Conservation (phyloP, 306 rosid species). For the Betula pendula region DNA sequence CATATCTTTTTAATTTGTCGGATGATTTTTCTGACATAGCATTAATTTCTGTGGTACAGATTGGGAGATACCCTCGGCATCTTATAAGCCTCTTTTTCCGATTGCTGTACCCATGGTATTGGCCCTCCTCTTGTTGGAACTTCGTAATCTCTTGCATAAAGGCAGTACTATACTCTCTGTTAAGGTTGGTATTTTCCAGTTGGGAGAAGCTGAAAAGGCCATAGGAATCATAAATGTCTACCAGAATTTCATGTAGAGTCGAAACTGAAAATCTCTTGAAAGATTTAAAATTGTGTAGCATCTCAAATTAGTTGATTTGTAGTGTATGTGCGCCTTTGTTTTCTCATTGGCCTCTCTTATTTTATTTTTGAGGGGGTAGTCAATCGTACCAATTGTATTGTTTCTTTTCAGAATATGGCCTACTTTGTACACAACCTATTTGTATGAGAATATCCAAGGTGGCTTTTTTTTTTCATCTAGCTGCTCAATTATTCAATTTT, state of each 20-base stretch:
- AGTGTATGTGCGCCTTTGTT: neutral
- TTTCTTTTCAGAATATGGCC: neutral
- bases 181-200: conserved; percentile 55
- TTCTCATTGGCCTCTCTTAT: neutral
- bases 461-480: too few species aligned
- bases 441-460: too few species aligned
- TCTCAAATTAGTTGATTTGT: too few species aligned
- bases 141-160: conserved; percentile 54
- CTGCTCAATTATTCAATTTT: neutral
- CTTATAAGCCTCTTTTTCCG: conserved; percentile 94
- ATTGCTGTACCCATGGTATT: conserved; percentile 92
- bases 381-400: neutral
- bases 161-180: conserved; percentile 53
- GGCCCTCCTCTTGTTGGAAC: conserved; percentile 99
- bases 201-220: conserved; percentile 56
- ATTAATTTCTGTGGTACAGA: conserved; percentile 44
- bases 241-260: conserved; percentile 1
- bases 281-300: too few species aligned
- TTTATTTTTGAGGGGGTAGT: neutral
- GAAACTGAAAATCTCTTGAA: neutral
- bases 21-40: neutral
- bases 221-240: conserved; percentile 29
- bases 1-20: neutral
- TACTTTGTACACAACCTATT: neutral
- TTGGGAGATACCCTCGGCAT: conserved; percentile 91